Conservation (phyloP, 1,139 yeast species). For the Sugiyamaella pinicola region DNA sequence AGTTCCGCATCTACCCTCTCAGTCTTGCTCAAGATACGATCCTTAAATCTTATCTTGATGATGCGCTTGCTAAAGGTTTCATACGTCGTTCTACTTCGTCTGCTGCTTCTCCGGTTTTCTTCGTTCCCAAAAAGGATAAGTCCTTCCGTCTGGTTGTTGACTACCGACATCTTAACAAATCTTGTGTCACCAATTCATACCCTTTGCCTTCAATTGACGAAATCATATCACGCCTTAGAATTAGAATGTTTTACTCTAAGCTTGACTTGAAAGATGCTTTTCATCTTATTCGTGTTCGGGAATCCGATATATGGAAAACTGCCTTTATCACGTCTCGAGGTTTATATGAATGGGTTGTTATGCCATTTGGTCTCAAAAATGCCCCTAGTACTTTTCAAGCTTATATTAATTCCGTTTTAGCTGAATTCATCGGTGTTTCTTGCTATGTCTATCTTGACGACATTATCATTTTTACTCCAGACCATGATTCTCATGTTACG, state of each 20-base stretch:
- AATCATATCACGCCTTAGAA: neutral
- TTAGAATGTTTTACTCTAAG: neutral
- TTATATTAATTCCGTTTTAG: neutral
- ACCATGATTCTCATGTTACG: neutral
- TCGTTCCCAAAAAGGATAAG: neutral
- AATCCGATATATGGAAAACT: neutral
- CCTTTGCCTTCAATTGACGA: constrained; percentile 3
- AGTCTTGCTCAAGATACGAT: neutral
- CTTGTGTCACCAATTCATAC: neutral
- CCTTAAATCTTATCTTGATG: neutral
- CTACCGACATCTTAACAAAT: neutral
- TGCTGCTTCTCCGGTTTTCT: neutral
- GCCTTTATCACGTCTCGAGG: constrained; percentile 14
- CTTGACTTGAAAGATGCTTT: neutral
- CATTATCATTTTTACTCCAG: neutral
- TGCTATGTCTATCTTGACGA: constrained; percentile 10
- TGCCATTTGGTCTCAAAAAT: constrained; percentile 25
- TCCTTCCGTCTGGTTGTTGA: neutral
- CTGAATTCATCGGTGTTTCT: neutral
- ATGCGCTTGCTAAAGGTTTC: neutral
- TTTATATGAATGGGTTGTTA: constrained; percentile 6
- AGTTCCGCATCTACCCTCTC: neutral
- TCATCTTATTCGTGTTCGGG: neutral
- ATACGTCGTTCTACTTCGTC: neutral
- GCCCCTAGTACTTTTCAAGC: constrained; percentile 19